phyloP scores from a whole-genome alignment of 768 basidiomycete species.

The Mycena pura region DNA sequence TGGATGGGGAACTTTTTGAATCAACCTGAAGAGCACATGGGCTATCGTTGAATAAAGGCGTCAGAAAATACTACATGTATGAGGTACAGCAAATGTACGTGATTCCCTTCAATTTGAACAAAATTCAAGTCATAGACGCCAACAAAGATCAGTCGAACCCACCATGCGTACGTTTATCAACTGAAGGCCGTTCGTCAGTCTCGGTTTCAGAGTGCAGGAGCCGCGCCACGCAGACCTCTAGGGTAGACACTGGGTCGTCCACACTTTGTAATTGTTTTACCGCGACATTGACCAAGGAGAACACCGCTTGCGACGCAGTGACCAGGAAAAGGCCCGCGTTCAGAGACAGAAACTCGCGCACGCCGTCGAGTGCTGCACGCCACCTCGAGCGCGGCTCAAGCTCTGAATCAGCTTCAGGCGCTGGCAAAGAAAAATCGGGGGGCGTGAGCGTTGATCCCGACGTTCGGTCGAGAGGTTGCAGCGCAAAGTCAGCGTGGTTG shows the following conservation, averaged over 20 bases:
- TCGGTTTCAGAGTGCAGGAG: too few relatives aligned
- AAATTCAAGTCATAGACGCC: too few relatives aligned
- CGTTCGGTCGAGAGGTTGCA: not conserved
- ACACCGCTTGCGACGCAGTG: constrained; percentile 61
- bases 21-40: constrained; percentile 35
- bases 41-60: not conserved
- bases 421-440: not conserved
- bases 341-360: constrained; percentile 18
- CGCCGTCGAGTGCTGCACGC: not conserved
- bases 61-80: constrained; percentile 49
- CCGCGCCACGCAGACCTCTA: constrained; percentile 58
- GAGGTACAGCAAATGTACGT: constrained; percentile 57
- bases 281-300: constrained; percentile 64
- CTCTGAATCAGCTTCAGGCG: too few relatives aligned
- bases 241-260: constrained; percentile 62
- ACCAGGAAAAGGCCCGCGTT: constrained; percentile 71
- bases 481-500: constrained; percentile 19
- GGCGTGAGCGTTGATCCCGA: not conserved
- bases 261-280: constrained; percentile 68
- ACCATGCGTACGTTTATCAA: constrained; percentile 69
- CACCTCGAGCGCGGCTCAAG: not conserved
- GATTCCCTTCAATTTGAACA: constrained; percentile 48
- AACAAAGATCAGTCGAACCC: too few relatives aligned
- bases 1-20: constrained; percentile 53
- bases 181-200: too few relatives aligned